Percentiles rank a stretch among this genome's conserved stretches.
These are phyloP conservation scores for Schizosaccharomyces versatilis DNA, from an alignment of 1,139 yeast species.

Conservation along the genomic window DNA sequence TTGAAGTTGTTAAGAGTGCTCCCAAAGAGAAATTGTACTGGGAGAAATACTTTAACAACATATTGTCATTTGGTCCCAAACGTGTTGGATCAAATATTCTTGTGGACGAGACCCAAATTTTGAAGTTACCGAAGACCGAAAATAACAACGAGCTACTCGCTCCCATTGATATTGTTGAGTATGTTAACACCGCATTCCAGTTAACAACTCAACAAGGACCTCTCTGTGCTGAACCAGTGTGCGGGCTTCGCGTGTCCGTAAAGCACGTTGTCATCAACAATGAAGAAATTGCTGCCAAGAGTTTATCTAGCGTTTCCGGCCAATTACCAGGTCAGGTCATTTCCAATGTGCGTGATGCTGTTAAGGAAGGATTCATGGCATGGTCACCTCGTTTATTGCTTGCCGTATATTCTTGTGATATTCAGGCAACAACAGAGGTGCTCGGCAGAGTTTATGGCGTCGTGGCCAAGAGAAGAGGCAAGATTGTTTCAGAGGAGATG, in stretches of 20 bases:
- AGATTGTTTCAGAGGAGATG: slow-evolving; percentile 75
- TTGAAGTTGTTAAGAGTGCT: not conserved
- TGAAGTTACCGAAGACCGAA: slow-evolving; percentile 5
- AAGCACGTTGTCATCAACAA: slow-evolving; percentile 9
- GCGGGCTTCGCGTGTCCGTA: slow-evolving; percentile 33
- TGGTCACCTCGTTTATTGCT: slow-evolving; percentile 78
- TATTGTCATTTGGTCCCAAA: slow-evolving; percentile 59
- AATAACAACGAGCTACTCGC: slow-evolving; percentile 1
- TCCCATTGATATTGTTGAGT: slow-evolving; percentile 29
- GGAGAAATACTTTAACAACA: slow-evolving; percentile 19
- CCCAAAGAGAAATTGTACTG: slow-evolving; percentile 2
- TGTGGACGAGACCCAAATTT: slow-evolving; percentile 27
- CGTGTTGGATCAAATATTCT: slow-evolving; percentile 57
- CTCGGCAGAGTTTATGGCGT: slow-evolving; percentile 90
- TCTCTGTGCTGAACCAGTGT: slow-evolving; percentile 64
- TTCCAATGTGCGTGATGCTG: slow-evolving; percentile 47
- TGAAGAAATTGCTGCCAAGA: not conserved
- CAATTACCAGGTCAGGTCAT: slow-evolving; percentile 42
- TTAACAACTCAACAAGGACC: slow-evolving; percentile 73
- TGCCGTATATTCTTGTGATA: slow-evolving; percentile 85
- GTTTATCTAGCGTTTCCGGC: slow-evolving; percentile 3
- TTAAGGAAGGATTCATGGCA: slow-evolving; percentile 44
- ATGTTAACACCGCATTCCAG: slow-evolving; percentile 65
- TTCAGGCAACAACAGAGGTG: slow-evolving; percentile 86
- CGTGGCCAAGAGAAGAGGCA: slow-evolving; percentile 71